Evolutionary conservation across 2,329 filamentous ascomycete species (phyloP), one percentile per base, ranked within the genome.

Genomic region (Hypoxylon sp.): DNA sequence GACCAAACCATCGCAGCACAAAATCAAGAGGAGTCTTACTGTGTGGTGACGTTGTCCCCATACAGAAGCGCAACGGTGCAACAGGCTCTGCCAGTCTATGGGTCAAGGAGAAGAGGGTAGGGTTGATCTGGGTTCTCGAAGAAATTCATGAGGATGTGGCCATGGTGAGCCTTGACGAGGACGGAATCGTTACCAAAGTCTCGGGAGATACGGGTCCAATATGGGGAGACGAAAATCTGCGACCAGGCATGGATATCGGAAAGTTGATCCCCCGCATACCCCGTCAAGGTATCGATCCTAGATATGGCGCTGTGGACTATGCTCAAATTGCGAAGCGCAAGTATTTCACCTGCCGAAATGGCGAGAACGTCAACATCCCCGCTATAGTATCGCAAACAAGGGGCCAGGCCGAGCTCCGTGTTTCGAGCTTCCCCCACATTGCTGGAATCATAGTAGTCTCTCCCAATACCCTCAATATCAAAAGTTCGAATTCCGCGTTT

Each of bases 1-100:
- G 76, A 10, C 79, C 83, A 74, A 86, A 94, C 73, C 92, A 95
- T 75, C 86, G 89, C 58, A 89, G 87, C 72, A 91, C 88, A 74
- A 94, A 93, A 72, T 97, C 94, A 25, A 88, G 94, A 74, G 95
- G 95, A 2, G 96, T 99, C 27, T 81, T 99, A 58, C 86, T 99
- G 1, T 99, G 96, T 74, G 96, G 96, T 48, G 96, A 99, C 79
- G 95, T 99, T n/a, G 94, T 99, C 17, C 96, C 96, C 0, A 99
- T 99, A 66, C 92, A 95, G 79, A 99, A 98, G 81, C 90, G 96
- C 68, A 97, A 99, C 76, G 96, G 96, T 3, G 89, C 91, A 10
- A 95, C 91, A 3, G 96, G 96, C 1, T 95, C 96, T 64, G 96
- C 96, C 40, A 98, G 95, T 80, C 83, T 99, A 42, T 99, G 96